phyloP scores from a whole-genome alignment of 2,329 filamentous ascomycete genomes.

The Penicillium digitatum region DNA sequence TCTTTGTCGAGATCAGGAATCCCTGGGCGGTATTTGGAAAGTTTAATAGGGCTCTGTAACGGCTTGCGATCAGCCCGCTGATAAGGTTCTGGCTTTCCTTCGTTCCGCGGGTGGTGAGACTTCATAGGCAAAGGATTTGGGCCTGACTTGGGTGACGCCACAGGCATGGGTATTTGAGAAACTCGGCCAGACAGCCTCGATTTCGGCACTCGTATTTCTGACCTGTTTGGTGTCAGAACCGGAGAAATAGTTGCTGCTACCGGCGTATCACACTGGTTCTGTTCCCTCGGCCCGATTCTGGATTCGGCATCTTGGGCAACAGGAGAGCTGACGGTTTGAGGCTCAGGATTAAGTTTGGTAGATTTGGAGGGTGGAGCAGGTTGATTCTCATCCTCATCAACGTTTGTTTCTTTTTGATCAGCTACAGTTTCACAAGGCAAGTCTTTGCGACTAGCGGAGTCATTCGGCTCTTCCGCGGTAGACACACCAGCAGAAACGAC shows the following conservation, averaged over 20 bases:
- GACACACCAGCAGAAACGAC: not conserved
- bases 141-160: not conserved
- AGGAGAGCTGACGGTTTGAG: not conserved
- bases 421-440: not conserved
- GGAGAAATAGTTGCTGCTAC: not conserved
- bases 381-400: not conserved
- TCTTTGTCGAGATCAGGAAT: constrained; percentile 22
- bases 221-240: not conserved
- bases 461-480: not conserved
- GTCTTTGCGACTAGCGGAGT: not conserved
- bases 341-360: not conserved
- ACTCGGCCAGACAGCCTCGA: not conserved
- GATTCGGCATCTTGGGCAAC: not conserved
- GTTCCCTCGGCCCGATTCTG: not conserved
- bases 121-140: not conserved
- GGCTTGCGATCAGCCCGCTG: constrained; percentile 21
- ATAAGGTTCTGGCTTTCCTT: constrained; percentile 5
- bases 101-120: not conserved
- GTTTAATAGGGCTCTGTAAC: constrained; percentile 34
- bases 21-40: constrained; percentile 25
- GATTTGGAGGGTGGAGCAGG: not conserved
- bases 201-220: not conserved
- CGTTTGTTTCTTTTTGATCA: too few species aligned
- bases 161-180: constrained; percentile 4
- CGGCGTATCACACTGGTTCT: not conserved